Evolutionary conservation across 2,329 filamentous ascomycete species (phyloP), one percentile per base, ranked within the genome.

Genomic region (Colletotrichum tamarilloi): DNA sequence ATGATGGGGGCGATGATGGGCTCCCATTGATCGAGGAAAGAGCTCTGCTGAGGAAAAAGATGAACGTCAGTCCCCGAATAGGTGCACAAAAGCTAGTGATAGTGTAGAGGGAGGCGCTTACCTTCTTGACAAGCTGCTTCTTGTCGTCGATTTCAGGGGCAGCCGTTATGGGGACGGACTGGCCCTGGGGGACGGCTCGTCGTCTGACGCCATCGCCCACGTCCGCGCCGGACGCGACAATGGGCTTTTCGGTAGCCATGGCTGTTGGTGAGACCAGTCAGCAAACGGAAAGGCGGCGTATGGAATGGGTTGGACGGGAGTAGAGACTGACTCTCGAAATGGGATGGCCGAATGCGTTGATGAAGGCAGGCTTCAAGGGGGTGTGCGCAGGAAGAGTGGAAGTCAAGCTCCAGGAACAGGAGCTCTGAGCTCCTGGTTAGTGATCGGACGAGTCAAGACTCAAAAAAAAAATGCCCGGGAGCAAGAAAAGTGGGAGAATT

Each of bases 21-120:
- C 81, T 93, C 88, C 88, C 91, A 90, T 83, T 92, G 85, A 78
- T 88, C 86, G 76, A 94, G 83, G 75, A 93, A 81, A 28, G 89
- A 90, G 77, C 89, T 86, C 76, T 87, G 82, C 83, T 89, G 35
- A 28, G 70, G 28, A 42, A 1, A 64, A 64, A 30, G 56, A 16
- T 3, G 42, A 49, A 28, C 49, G 74, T 83, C 64, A 80, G 79
- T 74, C 75, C 7, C 75, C 19, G 53, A 16, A 19, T 3, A 32
- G 24, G 22, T 26, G 22, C 12, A 49, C 32, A 28, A 57, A 28
- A 66, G 58, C 57, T 12, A n/a, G 53, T 26, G 7, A 28, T 14
- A 32, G 28, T 55, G 1, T 5, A 30, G 35, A 35, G 60, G 49
- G 49, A 71, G 62, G 62, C 57, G 57, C 81, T 71, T 76, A 91